Conservation (phyloP, 2,329 filamentous ascomycete species). For the Colletotrichum musae region DNA sequence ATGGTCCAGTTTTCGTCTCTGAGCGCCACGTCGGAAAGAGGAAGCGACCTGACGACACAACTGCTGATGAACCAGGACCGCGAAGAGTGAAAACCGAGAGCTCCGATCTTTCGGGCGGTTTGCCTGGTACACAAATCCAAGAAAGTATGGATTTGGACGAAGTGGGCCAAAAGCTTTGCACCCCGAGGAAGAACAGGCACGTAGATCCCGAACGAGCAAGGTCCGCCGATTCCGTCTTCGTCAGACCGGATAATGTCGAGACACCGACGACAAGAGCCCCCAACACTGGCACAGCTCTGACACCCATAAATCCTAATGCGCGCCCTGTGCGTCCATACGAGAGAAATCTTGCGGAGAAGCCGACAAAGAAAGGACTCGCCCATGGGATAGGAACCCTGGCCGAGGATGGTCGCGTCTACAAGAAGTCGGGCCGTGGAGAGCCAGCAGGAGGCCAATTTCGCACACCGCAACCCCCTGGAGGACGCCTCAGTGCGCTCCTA, state of each 20-base stretch:
- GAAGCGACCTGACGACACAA: constrained; percentile 48
- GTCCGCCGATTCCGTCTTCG: constrained; percentile 13
- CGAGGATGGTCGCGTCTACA: constrained; percentile 62
- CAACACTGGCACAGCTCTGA: constrained; percentile 50
- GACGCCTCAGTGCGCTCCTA: constrained; percentile 52
- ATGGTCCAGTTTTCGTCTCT: constrained; percentile 65
- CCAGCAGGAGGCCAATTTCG: constrained; percentile 36
- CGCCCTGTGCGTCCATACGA: constrained; percentile 44
- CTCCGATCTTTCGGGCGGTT: constrained; percentile 47
- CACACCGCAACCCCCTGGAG: constrained; percentile 41
- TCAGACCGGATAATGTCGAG: constrained; percentile 28
- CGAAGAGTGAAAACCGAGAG: constrained; percentile 61
- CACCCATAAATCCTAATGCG: constrained; percentile 55
- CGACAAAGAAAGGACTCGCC: constrained; percentile 46
- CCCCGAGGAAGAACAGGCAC: constrained; percentile 54
- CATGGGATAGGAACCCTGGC: constrained; percentile 60
- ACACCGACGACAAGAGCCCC: constrained; percentile 43
- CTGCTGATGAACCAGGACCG: constrained; percentile 42
- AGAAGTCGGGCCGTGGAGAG: constrained; percentile 31
- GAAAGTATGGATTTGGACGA: constrained; percentile 75
- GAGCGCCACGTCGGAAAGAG: constrained; percentile 65
- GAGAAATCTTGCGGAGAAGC: constrained; percentile 42
- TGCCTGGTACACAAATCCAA: constrained; percentile 45
- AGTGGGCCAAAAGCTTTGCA: constrained; percentile 59
- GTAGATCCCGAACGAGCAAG: constrained; percentile 12